A percentile compares a stretch with the other conserved stretches of the same genome.
phyloP scores from a whole-genome alignment of 345 rosid genomes.

The Reutealis trisperma region DNA sequence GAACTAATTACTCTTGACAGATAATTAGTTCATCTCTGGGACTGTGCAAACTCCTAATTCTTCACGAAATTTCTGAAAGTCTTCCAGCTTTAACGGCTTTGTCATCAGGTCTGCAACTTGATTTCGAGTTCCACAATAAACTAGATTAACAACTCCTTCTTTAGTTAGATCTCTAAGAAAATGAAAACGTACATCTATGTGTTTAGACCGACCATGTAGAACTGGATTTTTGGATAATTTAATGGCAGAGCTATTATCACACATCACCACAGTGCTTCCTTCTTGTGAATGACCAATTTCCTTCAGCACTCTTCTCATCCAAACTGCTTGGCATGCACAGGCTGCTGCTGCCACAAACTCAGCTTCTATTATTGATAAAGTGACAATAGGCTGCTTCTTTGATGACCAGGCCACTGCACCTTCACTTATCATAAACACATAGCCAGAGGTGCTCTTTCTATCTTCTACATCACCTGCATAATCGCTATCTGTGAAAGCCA shows the following conservation, averaged over 20 bases:
- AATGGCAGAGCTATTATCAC: conserved; percentile 1
- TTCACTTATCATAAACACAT: not conserved
- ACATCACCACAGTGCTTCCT: not conserved
- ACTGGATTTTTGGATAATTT: not conserved
- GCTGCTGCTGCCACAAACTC: not conserved
- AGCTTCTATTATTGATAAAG: not conserved
- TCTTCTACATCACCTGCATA: not conserved
- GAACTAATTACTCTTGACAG: too few species aligned
- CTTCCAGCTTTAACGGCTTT: not conserved
- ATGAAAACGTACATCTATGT: not conserved
- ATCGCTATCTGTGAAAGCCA: not conserved
- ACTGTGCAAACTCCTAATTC: too few species aligned
- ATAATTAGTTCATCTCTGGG: not conserved
- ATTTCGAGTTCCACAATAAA: not conserved
- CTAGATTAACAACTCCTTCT: not conserved
- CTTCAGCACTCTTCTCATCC: not conserved
- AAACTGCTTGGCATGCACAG: not conserved
- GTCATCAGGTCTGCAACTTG: conserved; percentile 9
- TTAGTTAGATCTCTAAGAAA: not conserved
- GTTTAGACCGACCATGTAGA: not conserved
- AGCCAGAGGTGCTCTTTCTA: not conserved
- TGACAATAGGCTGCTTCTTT: not conserved
- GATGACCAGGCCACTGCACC: not conserved
- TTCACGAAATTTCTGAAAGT: not conserved
- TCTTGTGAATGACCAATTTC: not conserved